A percentile compares a stretch with the other conserved stretches of the same genome.
These are phyloP conservation scores for Calonectria naviculata DNA, from an alignment of 2,329 filamentous ascomycete species.

Conservation along the genomic window DNA sequence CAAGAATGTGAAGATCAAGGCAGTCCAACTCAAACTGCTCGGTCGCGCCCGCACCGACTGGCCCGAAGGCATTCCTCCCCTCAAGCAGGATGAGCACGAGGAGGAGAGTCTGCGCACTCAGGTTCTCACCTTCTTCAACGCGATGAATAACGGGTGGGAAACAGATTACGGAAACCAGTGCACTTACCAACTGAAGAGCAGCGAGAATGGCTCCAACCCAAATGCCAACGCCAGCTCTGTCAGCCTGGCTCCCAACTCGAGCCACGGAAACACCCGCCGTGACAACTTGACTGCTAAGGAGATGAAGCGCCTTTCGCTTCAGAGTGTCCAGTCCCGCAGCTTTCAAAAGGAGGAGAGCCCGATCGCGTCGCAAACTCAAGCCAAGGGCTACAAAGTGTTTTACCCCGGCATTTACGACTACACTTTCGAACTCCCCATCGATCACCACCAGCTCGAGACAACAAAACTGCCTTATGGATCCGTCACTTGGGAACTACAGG, in stretches of 20 bases:
- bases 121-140: constrained; percentile 93
- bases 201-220: constrained; percentile 45
- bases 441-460: constrained; percentile 89
- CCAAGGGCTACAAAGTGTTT: constrained; percentile 88
- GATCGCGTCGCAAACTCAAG: constrained; percentile 67
- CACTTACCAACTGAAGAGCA: constrained; percentile 60
- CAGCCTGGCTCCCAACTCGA: constrained; percentile 40
- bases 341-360: constrained; percentile 83
- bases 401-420: constrained; percentile 76
- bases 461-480: constrained; percentile 88
- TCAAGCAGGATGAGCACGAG: constrained; percentile 85
- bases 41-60: constrained; percentile 92
- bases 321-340: constrained; percentile 85
- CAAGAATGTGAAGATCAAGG: constrained; percentile 94
- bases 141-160: constrained; percentile 70
- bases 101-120: constrained; percentile 89
- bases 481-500: constrained; percentile 90
- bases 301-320: constrained; percentile 77
- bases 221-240: constrained; percentile 49
- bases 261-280: constrained; percentile 36
- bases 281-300: constrained; percentile 56
- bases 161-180: constrained; percentile 73
- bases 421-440: constrained; percentile 88
- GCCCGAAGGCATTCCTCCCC: constrained; percentile 94
- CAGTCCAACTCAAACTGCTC: constrained; percentile 85